Conservation (phyloP, 257 asterid species). For the Solanum habrochaites region DNA sequence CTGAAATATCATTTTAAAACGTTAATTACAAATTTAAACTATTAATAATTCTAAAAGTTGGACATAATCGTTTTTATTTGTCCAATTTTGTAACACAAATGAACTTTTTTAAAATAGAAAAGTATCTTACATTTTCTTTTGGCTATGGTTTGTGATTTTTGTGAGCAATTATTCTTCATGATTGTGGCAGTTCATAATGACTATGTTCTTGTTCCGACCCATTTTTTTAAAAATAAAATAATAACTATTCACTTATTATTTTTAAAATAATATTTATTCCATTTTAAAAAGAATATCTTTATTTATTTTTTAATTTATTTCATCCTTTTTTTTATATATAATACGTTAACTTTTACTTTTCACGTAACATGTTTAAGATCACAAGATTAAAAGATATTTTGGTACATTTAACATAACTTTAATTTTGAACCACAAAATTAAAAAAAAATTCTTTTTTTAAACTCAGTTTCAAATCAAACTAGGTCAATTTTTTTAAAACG, state of each 20-base stretch:
- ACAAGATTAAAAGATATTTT: no score
- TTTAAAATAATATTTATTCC: no score
- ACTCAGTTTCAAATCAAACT: no score
- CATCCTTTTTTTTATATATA: no score
- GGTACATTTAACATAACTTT: no score
- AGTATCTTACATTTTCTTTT: not conserved
- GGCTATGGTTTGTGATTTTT: not conserved
- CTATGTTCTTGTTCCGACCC: not conserved
- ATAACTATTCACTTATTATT: not conserved
- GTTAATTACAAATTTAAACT: not conserved
- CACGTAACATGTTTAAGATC: rapidly evolving
- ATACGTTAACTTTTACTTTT: no score
- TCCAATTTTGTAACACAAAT: not conserved
- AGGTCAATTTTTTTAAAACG: no score
- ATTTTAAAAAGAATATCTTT: rapidly evolving
- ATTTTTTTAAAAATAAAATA: no score
- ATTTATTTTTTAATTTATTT: no score
- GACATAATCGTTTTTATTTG: not conserved
- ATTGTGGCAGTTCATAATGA: not conserved
- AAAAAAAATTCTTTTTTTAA: no score
- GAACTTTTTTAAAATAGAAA: not conserved
- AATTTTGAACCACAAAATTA: no score
- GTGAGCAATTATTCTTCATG: not conserved
- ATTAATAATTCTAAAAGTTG: not conserved
- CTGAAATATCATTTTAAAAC: not conserved